Evolutionary conservation across 257 asterid genomes (phyloP).

Genomic region (Solanum tarijense): DNA sequence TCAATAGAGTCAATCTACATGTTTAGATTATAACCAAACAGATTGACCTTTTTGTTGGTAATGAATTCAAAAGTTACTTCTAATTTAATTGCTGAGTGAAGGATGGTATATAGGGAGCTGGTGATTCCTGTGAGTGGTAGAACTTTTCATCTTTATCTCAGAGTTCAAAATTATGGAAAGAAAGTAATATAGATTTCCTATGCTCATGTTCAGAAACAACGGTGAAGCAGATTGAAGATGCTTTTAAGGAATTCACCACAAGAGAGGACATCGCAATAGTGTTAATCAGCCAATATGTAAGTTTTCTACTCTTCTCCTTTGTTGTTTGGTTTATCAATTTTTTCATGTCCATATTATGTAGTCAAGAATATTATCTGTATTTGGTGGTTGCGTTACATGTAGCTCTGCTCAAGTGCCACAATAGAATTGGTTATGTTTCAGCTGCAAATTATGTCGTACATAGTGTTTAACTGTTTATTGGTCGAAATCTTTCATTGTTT

Average conservation of each 20-base stretch:
- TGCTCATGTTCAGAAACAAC: slow-evolving; percentile 52
- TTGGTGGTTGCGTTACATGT: neutral
- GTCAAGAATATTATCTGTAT: neutral
- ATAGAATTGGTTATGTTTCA: neutral
- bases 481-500: neutral
- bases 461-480: neutral
- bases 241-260: slow-evolving; percentile 89
- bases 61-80: neutral
- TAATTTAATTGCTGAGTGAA: neutral
- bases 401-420: neutral
- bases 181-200: neutral
- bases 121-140: neutral
- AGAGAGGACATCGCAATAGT: slow-evolving; percentile 89
- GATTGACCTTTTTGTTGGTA: neutral
- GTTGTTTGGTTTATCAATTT: neutral
- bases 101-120: neutral
- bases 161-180: neutral
- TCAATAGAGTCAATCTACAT: neutral
- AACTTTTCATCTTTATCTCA: neutral
- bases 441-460: neutral
- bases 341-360: neutral
- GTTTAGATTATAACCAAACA: neutral
- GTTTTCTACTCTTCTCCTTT: slow-evolving; percentile 5
- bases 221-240: slow-evolving; percentile 86
- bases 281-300: slow-evolving; percentile 87